These are phyloP conservation scores for Bruguiera hainesii DNA, from an alignment of 441 rosid genomes.

Conservation along the genomic window DNA sequence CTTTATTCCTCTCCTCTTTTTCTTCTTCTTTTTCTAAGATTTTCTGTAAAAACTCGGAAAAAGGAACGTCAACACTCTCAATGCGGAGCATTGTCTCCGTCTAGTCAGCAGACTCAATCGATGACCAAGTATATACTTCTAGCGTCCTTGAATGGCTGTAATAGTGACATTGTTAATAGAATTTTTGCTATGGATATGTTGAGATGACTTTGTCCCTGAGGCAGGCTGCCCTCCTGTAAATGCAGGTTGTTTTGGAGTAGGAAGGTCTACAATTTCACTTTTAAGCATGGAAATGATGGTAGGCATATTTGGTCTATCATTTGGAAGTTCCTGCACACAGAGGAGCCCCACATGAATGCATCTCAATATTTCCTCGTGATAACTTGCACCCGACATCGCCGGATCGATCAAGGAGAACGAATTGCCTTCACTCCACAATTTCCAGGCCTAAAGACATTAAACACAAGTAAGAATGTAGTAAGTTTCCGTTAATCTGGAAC, in stretches of 20 bases:
- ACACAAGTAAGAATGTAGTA: not conserved
- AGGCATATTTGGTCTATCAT: slow-evolving; percentile 43
- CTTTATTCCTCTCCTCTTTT: no score
- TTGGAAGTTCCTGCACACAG: slow-evolving; percentile 49
- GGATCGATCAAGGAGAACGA: slow-evolving; percentile 32
- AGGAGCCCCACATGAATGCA: slow-evolving; percentile 57
- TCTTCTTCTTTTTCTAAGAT: no score
- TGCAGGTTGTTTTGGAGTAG: slow-evolving; percentile 29
- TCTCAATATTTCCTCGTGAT: slow-evolving; percentile 29
- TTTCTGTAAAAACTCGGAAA: no score
- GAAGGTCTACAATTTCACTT: slow-evolving; percentile 44
- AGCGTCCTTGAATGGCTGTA: slow-evolving; percentile 20
- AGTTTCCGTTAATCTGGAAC: not conserved
- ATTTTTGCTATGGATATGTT: not conserved
- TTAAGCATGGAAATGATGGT: slow-evolving; percentile 44
- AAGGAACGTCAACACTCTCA: no score
- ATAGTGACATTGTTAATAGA: slow-evolving; percentile 22
- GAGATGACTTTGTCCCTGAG: slow-evolving; percentile 6
- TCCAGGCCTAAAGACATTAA: slow-evolving; percentile 48
- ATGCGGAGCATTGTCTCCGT: no score
- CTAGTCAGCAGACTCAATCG: no score
- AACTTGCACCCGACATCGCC: slow-evolving; percentile 8
- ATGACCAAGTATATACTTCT: not conserved
- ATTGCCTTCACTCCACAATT: slow-evolving; percentile 48
- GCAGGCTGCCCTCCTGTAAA: slow-evolving; percentile 5